Conservation (phyloP, 2,329 filamentous ascomycete species). For the Xylariaceae sp. region DNA sequence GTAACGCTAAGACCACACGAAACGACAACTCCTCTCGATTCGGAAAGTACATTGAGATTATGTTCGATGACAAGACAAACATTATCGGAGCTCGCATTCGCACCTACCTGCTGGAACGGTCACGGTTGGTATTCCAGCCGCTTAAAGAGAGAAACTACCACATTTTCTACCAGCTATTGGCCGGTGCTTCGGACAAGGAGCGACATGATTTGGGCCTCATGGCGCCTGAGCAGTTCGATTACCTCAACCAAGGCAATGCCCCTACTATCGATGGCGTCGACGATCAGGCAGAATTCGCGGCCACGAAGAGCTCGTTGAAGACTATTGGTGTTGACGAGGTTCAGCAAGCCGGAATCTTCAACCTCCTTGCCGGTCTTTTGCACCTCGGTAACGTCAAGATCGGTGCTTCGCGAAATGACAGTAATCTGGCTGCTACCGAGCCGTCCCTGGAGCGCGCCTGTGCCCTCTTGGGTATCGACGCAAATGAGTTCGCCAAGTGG, state of each 20-base stretch:
- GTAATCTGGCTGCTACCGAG: slow-evolving; percentile 73
- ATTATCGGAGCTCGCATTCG: slow-evolving; percentile 98
- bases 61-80: slow-evolving; percentile 92
- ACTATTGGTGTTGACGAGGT: slow-evolving; percentile 76
- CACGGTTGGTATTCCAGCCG: slow-evolving; percentile 92
- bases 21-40: slow-evolving; percentile 99
- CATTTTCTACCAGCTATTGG: slow-evolving; percentile 96
- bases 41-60: slow-evolving; percentile 99
- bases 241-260: slow-evolving; percentile 89
- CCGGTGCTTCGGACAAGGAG: slow-evolving; percentile 81
- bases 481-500: slow-evolving; percentile 88
- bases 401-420: slow-evolving; percentile 81
- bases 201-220: slow-evolving; percentile 73
- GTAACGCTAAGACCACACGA: slow-evolving; percentile 98
- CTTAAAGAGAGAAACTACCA: slow-evolving; percentile 98
- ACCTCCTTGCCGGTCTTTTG: slow-evolving; percentile 79
- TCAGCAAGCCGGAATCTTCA: slow-evolving; percentile 82
- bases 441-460: slow-evolving; percentile 78
- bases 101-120: slow-evolving; percentile 91
- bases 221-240: slow-evolving; percentile 86
- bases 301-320: slow-evolving; percentile 76
- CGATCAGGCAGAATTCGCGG: slow-evolving; percentile 88
- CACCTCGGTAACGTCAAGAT: slow-evolving; percentile 98
- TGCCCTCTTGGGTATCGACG: slow-evolving; percentile 79
- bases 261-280: slow-evolving; percentile 91